Percentiles rank a stretch among this genome's conserved stretches.
Evolutionary conservation across 225 moss, liverwort and hornwort genomes (phyloP).

Genomic region (Anthoceros angustus): DNA sequence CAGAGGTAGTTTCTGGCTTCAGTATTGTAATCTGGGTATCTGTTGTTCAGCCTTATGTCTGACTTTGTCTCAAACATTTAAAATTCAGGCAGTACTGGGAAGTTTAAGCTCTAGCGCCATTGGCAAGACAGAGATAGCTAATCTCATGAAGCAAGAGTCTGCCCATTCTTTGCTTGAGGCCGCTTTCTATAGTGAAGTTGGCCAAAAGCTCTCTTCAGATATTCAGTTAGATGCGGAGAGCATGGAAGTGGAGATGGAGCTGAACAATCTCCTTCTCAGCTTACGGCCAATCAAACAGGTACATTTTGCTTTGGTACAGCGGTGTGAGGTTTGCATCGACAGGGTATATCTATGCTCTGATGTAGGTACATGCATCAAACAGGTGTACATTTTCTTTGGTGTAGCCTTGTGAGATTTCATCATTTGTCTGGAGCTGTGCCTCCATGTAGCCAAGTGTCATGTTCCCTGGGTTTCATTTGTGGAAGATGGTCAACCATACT

Average conservation of each 20-base stretch:
- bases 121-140: conserved; percentile 73
- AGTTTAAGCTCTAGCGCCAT: conserved; percentile 92
- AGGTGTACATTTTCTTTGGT: neutral
- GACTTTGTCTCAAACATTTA: neutral
- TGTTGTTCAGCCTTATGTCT: neutral
- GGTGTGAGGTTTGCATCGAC: neutral
- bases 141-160: conserved; percentile 98
- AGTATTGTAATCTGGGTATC: neutral
- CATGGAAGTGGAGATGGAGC: conserved; percentile 95
- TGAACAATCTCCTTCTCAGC: conserved; percentile 84
- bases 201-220: conserved; percentile 72
- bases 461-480: too few species aligned
- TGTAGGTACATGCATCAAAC: neutral
- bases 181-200: conserved; percentile 70
- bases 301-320: neutral
- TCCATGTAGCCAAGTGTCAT: too few species aligned
- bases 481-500: too few species aligned
- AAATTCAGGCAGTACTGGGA: conserved; percentile 80
- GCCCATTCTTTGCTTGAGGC: conserved; percentile 81
- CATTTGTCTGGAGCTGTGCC: too few species aligned
- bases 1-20: conserved; percentile 40
- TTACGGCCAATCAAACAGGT: conserved; percentile 98
- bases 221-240: conserved; percentile 81
- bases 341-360: neutral
- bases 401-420: conserved; percentile 13